phyloP scores from a whole-genome alignment of 208 protist genomes.

The Herpetomonas tarakana region DNA sequence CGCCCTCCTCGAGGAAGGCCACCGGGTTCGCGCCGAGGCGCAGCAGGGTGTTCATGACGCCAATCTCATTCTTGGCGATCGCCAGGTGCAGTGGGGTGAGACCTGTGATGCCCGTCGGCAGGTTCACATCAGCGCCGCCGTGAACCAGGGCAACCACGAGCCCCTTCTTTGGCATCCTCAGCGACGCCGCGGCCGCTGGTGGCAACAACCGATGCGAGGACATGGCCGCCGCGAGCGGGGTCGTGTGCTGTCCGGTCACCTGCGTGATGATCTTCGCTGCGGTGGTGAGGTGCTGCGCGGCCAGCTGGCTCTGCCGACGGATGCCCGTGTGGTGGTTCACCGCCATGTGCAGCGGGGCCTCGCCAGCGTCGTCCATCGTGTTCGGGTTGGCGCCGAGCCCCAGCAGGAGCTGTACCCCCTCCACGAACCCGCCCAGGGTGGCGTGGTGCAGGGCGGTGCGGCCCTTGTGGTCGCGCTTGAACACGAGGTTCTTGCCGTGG shows the following conservation, averaged over 20 bases:
- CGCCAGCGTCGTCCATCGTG: slow-evolving; percentile 26
- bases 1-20: slow-evolving; percentile 6
- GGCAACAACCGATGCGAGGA: neutral
- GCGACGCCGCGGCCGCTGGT: neutral
- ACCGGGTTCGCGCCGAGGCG: slow-evolving; percentile 34
- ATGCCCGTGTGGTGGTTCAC: slow-evolving; percentile 9
- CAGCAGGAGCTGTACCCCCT: slow-evolving; percentile 22
- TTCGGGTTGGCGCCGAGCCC: slow-evolving; percentile 32
- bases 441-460: slow-evolving; percentile 33
- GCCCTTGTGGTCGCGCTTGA: slow-evolving; percentile 19
- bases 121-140: slow-evolving; percentile 31
- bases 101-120: slow-evolving; percentile 13
- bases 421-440: slow-evolving; percentile 22
- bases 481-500: slow-evolving; percentile 14
- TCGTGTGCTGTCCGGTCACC: neutral
- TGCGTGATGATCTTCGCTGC: neutral
- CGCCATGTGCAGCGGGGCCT: slow-evolving; percentile 41
- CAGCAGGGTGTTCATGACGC: slow-evolving; percentile 33
- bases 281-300: slow-evolving; percentile 8
- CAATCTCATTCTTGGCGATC: slow-evolving; percentile 23
- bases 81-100: slow-evolving; percentile 43
- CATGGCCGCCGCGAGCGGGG: neutral
- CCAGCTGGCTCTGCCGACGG: slow-evolving; percentile 5
- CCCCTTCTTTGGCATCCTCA: slow-evolving; percentile 17
- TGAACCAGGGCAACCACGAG: slow-evolving; percentile 23